Evolutionary conservation across 78 protist species (phyloP).

Genomic region (Dictyostelium brefeldianum): DNA sequence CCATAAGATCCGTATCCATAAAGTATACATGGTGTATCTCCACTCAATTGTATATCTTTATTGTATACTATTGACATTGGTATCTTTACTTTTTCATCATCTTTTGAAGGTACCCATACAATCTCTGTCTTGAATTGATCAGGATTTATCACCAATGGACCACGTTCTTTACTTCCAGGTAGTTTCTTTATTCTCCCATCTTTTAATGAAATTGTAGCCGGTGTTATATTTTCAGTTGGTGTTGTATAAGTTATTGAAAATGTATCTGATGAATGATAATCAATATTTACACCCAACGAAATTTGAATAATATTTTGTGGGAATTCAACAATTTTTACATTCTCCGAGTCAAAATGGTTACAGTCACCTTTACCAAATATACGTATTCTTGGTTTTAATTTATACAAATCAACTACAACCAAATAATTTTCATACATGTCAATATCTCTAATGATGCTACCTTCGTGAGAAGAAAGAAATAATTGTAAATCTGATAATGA

Average conservation of each 20-base stretch:
- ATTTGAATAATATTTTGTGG: constrained; percentile 23
- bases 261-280: not conserved
- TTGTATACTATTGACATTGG: constrained; percentile 48
- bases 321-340: constrained; percentile 2
- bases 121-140: not conserved
- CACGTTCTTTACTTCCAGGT: not conserved
- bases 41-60: constrained; percentile 21
- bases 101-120: constrained; percentile 38
- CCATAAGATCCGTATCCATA: constrained; percentile 87
- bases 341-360: not conserved
- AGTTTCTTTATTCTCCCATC: constrained; percentile 15
- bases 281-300: constrained; percentile 46
- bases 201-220: not conserved
- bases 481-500: constrained; percentile 13
- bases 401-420: constrained; percentile 10
- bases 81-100: constrained; percentile 7
- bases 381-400: constrained; percentile 38
- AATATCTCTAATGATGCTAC: constrained; percentile 44
- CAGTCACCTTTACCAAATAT: constrained; percentile 32
- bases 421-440: constrained; percentile 55
- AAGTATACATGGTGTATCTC: constrained; percentile 45
- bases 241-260: not conserved
- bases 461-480: not conserved
- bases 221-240: constrained; percentile 29
- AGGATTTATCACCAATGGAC: constrained; percentile 28